Evolutionary conservation across 23 red algal genomes (phyloP).

Genomic region (Agarophyton chilense): DNA sequence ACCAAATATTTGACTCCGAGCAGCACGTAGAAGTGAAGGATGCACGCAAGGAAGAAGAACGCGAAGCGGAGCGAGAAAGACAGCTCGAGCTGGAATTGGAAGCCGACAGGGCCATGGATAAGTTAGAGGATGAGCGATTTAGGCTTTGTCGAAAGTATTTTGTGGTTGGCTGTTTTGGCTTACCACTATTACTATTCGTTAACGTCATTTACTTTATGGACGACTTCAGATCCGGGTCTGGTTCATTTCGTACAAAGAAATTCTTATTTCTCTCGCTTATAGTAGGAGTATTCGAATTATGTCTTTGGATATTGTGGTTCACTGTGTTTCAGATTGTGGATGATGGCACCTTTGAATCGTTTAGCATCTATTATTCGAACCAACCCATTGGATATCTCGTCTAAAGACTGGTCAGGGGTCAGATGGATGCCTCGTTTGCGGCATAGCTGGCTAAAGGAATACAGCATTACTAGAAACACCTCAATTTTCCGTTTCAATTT

Average conservation of each 20-base stretch:
- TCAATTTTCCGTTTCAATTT: too few species aligned
- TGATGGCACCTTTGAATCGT: neutral
- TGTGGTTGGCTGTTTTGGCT: slow-evolving; percentile 56
- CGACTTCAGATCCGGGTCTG: neutral
- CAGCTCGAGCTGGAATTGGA: neutral
- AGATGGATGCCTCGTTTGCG: too few species aligned
- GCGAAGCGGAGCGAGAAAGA: neutral
- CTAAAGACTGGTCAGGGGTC: neutral
- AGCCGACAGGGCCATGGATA: neutral
- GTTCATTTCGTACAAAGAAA: slow-evolving; percentile 20
- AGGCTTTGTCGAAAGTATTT: slow-evolving; percentile 42
- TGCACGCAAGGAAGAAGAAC: neutral
- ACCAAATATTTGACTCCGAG: neutral
- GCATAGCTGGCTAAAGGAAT: too few species aligned
- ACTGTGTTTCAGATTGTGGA: slow-evolving; percentile 32
- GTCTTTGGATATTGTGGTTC: slow-evolving; percentile 58
- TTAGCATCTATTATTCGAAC: slow-evolving; percentile 47
- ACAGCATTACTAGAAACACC: too few species aligned
- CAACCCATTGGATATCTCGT: slow-evolving; percentile 2
- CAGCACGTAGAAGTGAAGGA: neutral
- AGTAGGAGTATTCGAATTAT: slow-evolving; percentile 27
- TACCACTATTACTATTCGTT: slow-evolving; percentile 47
- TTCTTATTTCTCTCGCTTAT: slow-evolving; percentile 43
- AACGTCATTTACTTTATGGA: slow-evolving; percentile 31
- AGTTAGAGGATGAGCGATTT: slow-evolving; percentile 1